Evolutionary conservation across 2,329 filamentous ascomycete genomes (phyloP).

Genomic region (Microthyrium microscopicum): DNA sequence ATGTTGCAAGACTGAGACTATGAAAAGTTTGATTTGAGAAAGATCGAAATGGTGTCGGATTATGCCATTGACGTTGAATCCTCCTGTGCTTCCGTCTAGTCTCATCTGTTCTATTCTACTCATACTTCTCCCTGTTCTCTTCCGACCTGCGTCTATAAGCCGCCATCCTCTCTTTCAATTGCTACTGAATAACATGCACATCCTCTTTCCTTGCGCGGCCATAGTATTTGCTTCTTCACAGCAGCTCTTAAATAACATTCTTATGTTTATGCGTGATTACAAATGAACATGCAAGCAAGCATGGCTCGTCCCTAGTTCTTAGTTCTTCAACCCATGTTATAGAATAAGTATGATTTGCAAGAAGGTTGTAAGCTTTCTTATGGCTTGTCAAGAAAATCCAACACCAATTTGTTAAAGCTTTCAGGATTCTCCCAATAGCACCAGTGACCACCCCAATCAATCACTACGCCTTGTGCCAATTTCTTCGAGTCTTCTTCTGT

Average conservation of each 20-base stretch:
- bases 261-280: neutral
- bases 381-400: neutral
- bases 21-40: no score
- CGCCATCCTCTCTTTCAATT: neutral
- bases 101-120: no score
- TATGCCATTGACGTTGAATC: no score
- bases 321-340: neutral
- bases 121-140: neutral
- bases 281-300: neutral
- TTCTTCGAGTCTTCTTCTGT: neutral
- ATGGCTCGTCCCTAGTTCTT: neutral
- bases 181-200: conserved; percentile 17
- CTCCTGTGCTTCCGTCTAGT: no score
- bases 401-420: conserved; percentile 12
- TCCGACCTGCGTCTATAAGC: neutral
- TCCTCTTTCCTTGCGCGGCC: conserved; percentile 46
- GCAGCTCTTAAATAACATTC: conserved; percentile 30
- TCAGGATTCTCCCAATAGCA: conserved; percentile 17
- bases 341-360: neutral
- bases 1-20: no score
- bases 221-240: conserved; percentile 35
- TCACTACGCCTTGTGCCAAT: conserved; percentile 10
- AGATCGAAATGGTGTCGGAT: no score
- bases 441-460: conserved; percentile 18
- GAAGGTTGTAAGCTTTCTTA: neutral